Evolutionary conservation across 2,329 filamentous ascomycete species (phyloP).

Genomic region (Fusarium acutatum): DNA sequence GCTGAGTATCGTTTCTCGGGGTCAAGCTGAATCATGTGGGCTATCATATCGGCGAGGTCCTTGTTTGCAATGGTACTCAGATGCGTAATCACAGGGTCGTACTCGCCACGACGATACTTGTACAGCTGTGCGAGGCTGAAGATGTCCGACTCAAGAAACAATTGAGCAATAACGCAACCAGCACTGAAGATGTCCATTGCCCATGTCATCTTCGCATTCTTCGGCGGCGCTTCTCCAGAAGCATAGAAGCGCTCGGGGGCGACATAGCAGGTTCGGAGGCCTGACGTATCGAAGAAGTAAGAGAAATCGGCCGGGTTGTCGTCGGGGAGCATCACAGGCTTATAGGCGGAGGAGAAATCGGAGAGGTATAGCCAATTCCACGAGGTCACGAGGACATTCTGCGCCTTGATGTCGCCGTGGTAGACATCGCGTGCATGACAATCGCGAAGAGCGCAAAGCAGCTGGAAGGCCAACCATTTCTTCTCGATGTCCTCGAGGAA

Average conservation of each 20-base stretch:
- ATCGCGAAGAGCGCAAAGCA: conserved; percentile 90
- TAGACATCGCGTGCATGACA: conserved; percentile 90
- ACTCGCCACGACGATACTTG: conserved; percentile 91
- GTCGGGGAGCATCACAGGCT: conserved; percentile 91
- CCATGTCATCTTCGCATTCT: conserved; percentile 73
- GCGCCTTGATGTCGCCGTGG: conserved; percentile 98
- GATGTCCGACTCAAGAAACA: conserved; percentile 95
- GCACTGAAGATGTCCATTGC: conserved; percentile 99
- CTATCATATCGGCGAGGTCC: conserved; percentile 86
- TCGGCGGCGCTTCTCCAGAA: conserved; percentile 71
- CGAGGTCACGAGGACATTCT: conserved; percentile 95
- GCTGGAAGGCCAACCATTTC: conserved; percentile 97
- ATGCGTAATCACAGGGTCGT: conserved; percentile 83
- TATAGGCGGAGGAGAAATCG: conserved; percentile 97
- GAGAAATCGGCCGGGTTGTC: conserved; percentile 98
- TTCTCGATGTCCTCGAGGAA: conserved; percentile 98
- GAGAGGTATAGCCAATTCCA: conserved; percentile 99
- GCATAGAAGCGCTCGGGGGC: conserved; percentile 91
- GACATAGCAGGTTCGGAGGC: conserved; percentile 90
- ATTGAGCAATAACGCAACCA: conserved; percentile 94
- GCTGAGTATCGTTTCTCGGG: conserved; percentile 92
- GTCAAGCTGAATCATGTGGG: conserved; percentile 95
- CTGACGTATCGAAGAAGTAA: conserved; percentile 96
- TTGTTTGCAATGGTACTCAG: conserved; percentile 87
- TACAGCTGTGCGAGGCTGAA: conserved; percentile 97